Evolutionary conservation across 1,139 yeast genomes (phyloP).

Genomic region (Hyphopichia khmerensis): DNA sequence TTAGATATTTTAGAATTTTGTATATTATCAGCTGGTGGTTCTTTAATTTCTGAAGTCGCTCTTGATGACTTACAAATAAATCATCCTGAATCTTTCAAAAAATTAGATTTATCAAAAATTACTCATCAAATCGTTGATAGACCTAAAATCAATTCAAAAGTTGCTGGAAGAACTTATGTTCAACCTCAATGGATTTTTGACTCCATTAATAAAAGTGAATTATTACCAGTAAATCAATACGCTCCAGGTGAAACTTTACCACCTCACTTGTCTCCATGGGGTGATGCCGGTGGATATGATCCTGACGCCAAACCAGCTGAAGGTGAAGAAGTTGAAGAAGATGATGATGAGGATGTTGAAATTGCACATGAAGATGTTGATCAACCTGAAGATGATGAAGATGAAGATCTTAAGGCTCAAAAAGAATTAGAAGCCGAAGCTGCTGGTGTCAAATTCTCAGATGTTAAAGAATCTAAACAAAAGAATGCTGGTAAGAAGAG

Average conservation of each 20-base stretch:
- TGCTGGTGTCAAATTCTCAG: constrained; percentile 76
- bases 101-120: constrained; percentile 62
- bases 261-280: constrained; percentile 99
- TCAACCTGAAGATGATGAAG: constrained; percentile 49
- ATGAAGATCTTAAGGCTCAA: constrained; percentile 66
- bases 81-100: constrained; percentile 37
- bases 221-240: constrained; percentile 75
- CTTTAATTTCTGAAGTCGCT: constrained; percentile 81
- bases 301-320: constrained; percentile 56
- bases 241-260: constrained; percentile 95
- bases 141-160: constrained; percentile 73
- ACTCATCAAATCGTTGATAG: constrained; percentile 96
- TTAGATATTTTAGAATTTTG: constrained; percentile 87
- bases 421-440: constrained; percentile 90
- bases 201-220: constrained; percentile 72
- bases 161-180: constrained; percentile 87
- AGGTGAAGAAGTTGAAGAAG: constrained; percentile 28
- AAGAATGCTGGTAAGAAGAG: constrained; percentile 37
- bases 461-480: constrained; percentile 36
- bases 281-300: constrained; percentile 87
- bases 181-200: constrained; percentile 99
- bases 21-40: constrained; percentile 85
- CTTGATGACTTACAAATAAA: constrained; percentile 65
- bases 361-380: constrained; percentile 51
- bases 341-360: constrained; percentile 34